These are phyloP conservation scores for Agaricales sp. DNA, from an alignment of 1,284 basidiomycete species.

Conservation along the genomic window DNA sequence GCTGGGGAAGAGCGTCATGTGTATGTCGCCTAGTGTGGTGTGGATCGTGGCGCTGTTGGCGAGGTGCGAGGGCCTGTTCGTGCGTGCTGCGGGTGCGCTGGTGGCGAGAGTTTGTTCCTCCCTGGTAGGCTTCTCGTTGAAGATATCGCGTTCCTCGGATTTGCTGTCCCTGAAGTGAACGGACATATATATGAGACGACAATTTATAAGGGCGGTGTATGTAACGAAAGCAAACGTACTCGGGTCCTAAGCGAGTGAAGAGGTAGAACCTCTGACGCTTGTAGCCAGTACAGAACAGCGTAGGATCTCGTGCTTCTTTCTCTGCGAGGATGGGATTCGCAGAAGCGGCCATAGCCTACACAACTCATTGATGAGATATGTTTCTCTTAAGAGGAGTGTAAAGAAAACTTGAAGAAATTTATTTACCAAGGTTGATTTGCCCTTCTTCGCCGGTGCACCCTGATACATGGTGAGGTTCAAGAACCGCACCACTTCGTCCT, in stretches of 20 bases:
- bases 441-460: slow-evolving; percentile 85
- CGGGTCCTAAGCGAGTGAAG: slow-evolving; percentile 88
- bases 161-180: slow-evolving; percentile 61
- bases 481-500: slow-evolving; percentile 91
- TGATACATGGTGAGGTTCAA: slow-evolving; percentile 88
- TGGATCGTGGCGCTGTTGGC: slow-evolving; percentile 84
- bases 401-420: too few relatives aligned
- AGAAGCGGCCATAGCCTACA: slow-evolving; percentile 87
- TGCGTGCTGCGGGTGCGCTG: slow-evolving; percentile 35
- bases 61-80: slow-evolving; percentile 44
- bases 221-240: slow-evolving; percentile 45
- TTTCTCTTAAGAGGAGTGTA: neutral
- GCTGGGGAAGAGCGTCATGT: slow-evolving; percentile 83
- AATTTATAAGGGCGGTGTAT: slow-evolving; percentile 3
- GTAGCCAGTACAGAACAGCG: slow-evolving; percentile 87
- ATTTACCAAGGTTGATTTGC: slow-evolving; percentile 70
- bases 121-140: slow-evolving; percentile 95
- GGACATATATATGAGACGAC: slow-evolving; percentile 4
- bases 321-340: slow-evolving; percentile 89
- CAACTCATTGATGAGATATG: slow-evolving; percentile 4
- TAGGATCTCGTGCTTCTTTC: slow-evolving; percentile 80
- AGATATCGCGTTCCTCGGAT: slow-evolving; percentile 89
- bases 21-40: slow-evolving; percentile 93
- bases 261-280: slow-evolving; percentile 95
- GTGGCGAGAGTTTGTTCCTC: slow-evolving; percentile 92